A percentile compares a stretch with the other conserved stretches of the same genome.
Conservation (phyloP, 2,329 filamentous ascomycete species). For the Aspergillus pseudonomiae region DNA sequence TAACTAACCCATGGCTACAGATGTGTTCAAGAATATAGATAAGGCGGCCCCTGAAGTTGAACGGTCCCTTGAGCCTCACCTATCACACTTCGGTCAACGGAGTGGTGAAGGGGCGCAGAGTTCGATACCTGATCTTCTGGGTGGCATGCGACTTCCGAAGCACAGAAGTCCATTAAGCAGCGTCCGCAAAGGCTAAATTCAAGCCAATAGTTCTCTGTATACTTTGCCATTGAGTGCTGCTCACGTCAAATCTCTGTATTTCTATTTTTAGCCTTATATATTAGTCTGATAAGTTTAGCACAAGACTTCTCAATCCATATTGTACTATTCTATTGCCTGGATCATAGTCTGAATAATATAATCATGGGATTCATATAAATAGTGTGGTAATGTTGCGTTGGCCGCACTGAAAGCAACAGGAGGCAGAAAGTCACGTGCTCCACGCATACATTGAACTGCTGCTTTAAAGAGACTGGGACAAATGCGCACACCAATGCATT, state of each 20-base stretch:
- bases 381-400: no score
- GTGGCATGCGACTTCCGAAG: slow-evolving; percentile 41
- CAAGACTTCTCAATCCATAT: not conserved
- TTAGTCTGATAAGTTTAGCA: not conserved
- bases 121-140: slow-evolving; percentile 39
- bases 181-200: slow-evolving; percentile 30
- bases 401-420: no score
- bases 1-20: slow-evolving; percentile 30
- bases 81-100: slow-evolving; percentile 46
- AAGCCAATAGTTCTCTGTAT: not conserved
- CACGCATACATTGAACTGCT: not conserved
- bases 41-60: slow-evolving; percentile 40
- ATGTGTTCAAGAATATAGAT: slow-evolving; percentile 47
- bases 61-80: slow-evolving; percentile 42
- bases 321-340: not conserved
- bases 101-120: slow-evolving; percentile 31
- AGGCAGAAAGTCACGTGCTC: not conserved
- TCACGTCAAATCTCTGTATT: not conserved
- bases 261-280: not conserved
- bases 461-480: not conserved
- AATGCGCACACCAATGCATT: not conserved
- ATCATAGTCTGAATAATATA: not conserved
- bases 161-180: slow-evolving; percentile 39
- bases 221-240: not conserved
- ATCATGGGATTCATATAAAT: not conserved